phyloP scores from a whole-genome alignment of 768 basidiomycete species.

The Lactarius deliciosus region DNA sequence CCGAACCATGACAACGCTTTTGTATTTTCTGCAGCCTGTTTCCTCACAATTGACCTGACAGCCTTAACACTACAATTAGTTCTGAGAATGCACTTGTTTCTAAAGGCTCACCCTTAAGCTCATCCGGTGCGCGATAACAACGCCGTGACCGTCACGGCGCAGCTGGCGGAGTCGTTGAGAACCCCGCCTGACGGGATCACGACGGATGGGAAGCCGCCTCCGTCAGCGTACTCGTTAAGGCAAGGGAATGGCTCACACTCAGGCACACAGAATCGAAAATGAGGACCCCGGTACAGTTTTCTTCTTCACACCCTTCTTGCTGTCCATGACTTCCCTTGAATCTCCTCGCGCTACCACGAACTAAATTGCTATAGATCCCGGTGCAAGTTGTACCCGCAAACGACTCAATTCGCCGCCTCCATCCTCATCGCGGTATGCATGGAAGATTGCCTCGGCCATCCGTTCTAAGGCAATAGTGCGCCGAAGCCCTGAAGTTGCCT shows the following conservation, averaged over 20 bases:
- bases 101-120: neutral
- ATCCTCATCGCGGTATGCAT: neutral
- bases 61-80: neutral
- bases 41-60: neutral
- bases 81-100: neutral
- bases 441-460: slow-evolving; percentile 6
- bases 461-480: slow-evolving; percentile 19
- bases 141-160: neutral
- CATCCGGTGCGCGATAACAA: neutral
- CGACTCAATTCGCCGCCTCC: neutral
- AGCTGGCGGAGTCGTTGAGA: neutral
- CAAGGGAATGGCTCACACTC: slow-evolving; percentile 14
- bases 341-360: neutral
- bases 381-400: neutral
- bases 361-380: neutral
- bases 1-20: slow-evolving; percentile 15
- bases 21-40: slow-evolving; percentile 3
- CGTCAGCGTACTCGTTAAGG: slow-evolving; percentile 15
- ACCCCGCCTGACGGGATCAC: slow-evolving; percentile 3
- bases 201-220: slow-evolving; percentile 14
- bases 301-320: neutral
- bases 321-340: neutral
- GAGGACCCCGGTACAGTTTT: neutral
- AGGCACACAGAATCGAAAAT: slow-evolving; percentile 6
- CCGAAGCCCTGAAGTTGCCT: slow-evolving; percentile 1